Evolutionary conservation across 768 basidiomycete genomes (phyloP).

Genomic region (Boletus reticuloceps): DNA sequence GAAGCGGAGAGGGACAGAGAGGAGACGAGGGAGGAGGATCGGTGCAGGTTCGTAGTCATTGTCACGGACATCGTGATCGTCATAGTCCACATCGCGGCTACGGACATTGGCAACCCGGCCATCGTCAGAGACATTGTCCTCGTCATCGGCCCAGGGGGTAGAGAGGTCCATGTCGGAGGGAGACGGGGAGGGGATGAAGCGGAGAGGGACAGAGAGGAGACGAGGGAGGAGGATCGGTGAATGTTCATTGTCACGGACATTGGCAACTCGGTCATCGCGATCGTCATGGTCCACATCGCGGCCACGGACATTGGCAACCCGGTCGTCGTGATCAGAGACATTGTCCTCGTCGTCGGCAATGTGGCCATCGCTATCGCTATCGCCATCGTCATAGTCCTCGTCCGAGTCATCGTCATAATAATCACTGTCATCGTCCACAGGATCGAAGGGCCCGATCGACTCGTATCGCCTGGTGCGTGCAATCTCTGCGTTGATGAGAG

Average conservation of each 20-base stretch:
- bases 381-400: not conserved
- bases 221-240: no score
- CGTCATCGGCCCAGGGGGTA: not conserved
- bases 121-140: not conserved
- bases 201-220: no score
- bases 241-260: no score
- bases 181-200: no score
- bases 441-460: not conserved
- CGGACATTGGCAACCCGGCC: not conserved
- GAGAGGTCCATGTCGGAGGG: no score
- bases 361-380: not conserved
- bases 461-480: not conserved
- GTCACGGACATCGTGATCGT: not conserved
- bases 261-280: no score
- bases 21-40: constrained; percentile 7
- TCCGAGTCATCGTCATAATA: no score
- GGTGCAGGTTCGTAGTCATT: not conserved
- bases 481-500: not conserved
- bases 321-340: not conserved
- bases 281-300: no score
- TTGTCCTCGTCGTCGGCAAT: not conserved
- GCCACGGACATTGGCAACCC: not conserved
- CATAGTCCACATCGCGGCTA: not conserved
- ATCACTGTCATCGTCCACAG: not conserved
- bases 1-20: not conserved